phyloP scores from a whole-genome alignment of 2,329 filamentous ascomycete species.

The Diplocarpon rosae region DNA sequence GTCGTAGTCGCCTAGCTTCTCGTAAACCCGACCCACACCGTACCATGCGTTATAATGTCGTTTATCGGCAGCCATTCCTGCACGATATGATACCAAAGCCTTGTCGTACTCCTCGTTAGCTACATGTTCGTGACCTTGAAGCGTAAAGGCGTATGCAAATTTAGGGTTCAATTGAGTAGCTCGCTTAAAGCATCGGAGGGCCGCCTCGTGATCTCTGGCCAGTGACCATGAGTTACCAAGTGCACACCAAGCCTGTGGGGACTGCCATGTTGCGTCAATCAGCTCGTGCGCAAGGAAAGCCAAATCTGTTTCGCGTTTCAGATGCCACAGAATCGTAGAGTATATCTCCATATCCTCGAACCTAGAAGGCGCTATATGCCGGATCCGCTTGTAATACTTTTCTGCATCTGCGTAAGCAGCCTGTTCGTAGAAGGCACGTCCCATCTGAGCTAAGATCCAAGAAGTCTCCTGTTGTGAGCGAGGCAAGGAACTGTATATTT shows the following conservation, averaged over 20 bases:
- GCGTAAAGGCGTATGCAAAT: constrained; percentile 90
- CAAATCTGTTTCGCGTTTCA: constrained; percentile 84
- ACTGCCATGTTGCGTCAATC: constrained; percentile 75
- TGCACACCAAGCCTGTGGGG: constrained; percentile 92
- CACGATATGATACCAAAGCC: constrained; percentile 75
- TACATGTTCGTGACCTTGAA: constrained; percentile 93
- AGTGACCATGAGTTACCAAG: constrained; percentile 92
- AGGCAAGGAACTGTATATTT: constrained; percentile 61
- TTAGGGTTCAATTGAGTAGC: constrained; percentile 82
- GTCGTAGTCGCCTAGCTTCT: constrained; percentile 82
- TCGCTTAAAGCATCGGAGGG: constrained; percentile 85
- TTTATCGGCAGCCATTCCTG: constrained; percentile 73
- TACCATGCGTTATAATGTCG: constrained; percentile 99
- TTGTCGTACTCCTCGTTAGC: constrained; percentile 97
- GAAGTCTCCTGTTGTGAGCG: constrained; percentile 74
- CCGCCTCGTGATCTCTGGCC: constrained; percentile 86
- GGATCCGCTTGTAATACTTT: constrained; percentile 70
- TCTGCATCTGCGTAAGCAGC: constrained; percentile 78
- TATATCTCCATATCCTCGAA: constrained; percentile 97
- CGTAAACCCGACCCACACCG: constrained; percentile 71
- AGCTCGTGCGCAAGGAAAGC: constrained; percentile 88
- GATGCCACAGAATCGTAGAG: constrained; percentile 96
- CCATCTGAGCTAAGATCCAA: constrained; percentile 86
- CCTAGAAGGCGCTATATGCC: constrained; percentile 67
- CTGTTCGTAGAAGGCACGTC: constrained; percentile 84